Percentiles rank a stretch among this genome's conserved stretches.
phyloP scores from a whole-genome alignment of 441 rosid species.

The Lepidium campestre region DNA sequence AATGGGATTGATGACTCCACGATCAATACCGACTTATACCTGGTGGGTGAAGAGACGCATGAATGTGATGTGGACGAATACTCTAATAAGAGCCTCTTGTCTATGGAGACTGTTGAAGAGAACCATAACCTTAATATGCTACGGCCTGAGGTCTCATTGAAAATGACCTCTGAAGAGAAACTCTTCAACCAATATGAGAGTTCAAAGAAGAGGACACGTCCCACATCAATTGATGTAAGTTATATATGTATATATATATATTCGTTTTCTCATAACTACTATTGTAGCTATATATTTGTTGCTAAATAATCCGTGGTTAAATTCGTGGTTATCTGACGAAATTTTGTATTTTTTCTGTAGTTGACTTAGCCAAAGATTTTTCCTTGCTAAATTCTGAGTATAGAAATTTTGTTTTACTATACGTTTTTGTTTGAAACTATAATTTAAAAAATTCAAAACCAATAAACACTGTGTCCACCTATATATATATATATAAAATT shows the following conservation, averaged over 20 bases:
- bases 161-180: slow-evolving; percentile 18
- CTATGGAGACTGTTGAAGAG: slow-evolving; percentile 17
- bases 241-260: background rate
- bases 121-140: background rate
- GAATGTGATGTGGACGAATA: slow-evolving; percentile 23
- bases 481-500: no score
- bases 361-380: no score
- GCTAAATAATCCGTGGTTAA: no score
- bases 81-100: slow-evolving; percentile 12
- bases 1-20: slow-evolving; percentile 29
- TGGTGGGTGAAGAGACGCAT: slow-evolving; percentile 36
- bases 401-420: no score
- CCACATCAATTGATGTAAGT: slow-evolving; percentile 45
- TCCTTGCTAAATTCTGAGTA: no score
- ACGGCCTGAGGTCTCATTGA: background rate
- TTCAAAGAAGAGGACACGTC: slow-evolving; percentile 49
- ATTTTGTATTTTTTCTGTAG: no score
- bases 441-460: no score
- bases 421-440: no score
- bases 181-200: slow-evolving; percentile 23
- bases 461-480: no score
- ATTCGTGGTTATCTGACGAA: no score
- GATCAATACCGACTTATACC: slow-evolving; percentile 32
- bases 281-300: no score
- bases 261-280: no score